Percentiles rank a stretch among this genome's conserved stretches.
phyloP scores from a whole-genome alignment of 2,329 filamentous ascomycete genomes.

The Geosmithia putterillii region DNA sequence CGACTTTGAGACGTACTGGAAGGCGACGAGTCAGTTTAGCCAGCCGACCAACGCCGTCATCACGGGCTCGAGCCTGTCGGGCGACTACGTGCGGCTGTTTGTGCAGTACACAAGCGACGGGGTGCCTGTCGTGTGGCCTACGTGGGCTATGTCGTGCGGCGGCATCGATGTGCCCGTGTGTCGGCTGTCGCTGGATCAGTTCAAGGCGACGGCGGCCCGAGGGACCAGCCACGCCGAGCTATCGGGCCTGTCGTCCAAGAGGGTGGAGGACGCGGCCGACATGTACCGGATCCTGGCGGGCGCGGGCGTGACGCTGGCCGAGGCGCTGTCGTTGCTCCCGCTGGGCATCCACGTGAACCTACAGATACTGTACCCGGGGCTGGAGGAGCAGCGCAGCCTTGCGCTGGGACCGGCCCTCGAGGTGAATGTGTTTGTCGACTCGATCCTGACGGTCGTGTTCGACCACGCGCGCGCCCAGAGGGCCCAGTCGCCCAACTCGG shows the following conservation, averaged over 20 bases:
- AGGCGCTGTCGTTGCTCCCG: conserved; percentile 65
- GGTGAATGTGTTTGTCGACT: conserved; percentile 77
- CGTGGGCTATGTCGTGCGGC: conserved; percentile 66
- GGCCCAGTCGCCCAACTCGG: conserved; percentile 52
- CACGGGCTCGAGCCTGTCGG: conserved; percentile 87
- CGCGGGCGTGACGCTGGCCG: conserved; percentile 67
- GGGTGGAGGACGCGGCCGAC: conserved; percentile 43
- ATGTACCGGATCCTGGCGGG: conserved; percentile 61
- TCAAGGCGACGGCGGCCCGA: conserved; percentile 40
- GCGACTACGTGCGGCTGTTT: conserved; percentile 87
- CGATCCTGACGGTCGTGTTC: conserved; percentile 75
- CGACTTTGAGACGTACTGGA: conserved; percentile 98
- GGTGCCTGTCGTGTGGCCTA: conserved; percentile 75
- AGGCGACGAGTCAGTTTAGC: conserved; percentile 88
- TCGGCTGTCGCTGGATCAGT: conserved; percentile 64
- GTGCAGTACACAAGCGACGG: conserved; percentile 86
- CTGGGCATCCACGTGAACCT: conserved; percentile 77
- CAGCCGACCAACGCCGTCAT: conserved; percentile 71
- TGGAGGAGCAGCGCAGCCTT: conserved; percentile 56
- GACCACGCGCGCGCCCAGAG: conserved; percentile 67
- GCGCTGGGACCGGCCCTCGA: conserved; percentile 65
- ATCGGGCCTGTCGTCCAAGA: conserved; percentile 28
- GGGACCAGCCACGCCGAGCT: conserved; percentile 24
- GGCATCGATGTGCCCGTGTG: conserved; percentile 74
- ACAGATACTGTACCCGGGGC: conserved; percentile 78